Evolutionary conservation across 2,329 filamentous ascomycete genomes (phyloP).

Genomic region (Annulohypoxylon truncatum): DNA sequence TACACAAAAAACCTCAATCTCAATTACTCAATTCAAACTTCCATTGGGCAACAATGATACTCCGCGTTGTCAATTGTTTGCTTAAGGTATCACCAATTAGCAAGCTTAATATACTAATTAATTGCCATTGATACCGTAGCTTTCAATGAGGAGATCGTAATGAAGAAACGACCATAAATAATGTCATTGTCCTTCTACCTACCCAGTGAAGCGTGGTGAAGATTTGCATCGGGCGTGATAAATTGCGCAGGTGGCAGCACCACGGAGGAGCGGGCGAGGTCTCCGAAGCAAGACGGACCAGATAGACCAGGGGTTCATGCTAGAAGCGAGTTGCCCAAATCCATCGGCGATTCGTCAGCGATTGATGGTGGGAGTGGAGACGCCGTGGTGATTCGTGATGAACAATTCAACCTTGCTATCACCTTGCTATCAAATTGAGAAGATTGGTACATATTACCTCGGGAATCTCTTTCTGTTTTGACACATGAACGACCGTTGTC

Average conservation of each 20-base stretch:
- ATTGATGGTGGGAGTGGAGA: slow-evolving; percentile 31
- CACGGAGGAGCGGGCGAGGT: slow-evolving; percentile 15
- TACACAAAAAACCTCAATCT: background rate
- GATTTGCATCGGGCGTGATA: slow-evolving; percentile 7
- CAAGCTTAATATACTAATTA: slow-evolving; percentile 14
- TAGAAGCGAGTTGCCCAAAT: slow-evolving; percentile 24
- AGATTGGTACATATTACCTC: slow-evolving; percentile 41
- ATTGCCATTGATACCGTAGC: slow-evolving; percentile 17
- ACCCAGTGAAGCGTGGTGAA: slow-evolving; percentile 4
- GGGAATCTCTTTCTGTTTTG: slow-evolving; percentile 40
- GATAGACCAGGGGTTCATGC: slow-evolving; percentile 9
- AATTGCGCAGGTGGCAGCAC: slow-evolving; percentile 15
- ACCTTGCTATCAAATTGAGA: slow-evolving; percentile 48
- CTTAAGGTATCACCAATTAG: background rate
- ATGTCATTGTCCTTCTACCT: background rate
- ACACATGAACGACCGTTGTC: slow-evolving; percentile 26
- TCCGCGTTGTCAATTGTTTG: background rate
- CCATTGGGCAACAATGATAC: background rate
- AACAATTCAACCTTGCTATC: slow-evolving; percentile 43
- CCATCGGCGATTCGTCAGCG: slow-evolving; percentile 26
- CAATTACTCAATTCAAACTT: background rate
- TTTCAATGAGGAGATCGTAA: slow-evolving; percentile 17
- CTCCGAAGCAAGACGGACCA: slow-evolving; percentile 12
- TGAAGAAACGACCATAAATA: slow-evolving; percentile 17
- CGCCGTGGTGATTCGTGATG: slow-evolving; percentile 2